Percentiles rank a stretch among this genome's conserved stretches.
These are phyloP conservation scores for Fraxinus nigra DNA, from an alignment of 305 asterid genomes.

Conservation along the genomic window DNA sequence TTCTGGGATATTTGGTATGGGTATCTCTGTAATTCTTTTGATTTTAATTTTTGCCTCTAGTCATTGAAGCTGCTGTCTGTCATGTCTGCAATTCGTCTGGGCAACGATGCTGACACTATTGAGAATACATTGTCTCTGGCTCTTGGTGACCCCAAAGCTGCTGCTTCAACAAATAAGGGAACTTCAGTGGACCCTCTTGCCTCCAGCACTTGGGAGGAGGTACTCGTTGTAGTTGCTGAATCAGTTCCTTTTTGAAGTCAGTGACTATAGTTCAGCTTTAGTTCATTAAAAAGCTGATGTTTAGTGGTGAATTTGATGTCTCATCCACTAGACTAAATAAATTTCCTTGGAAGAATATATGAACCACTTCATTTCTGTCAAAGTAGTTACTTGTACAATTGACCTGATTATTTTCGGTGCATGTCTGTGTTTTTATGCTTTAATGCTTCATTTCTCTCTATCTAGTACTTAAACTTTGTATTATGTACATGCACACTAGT, in stretches of 20 bases:
- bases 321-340: background rate
- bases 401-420: background rate
- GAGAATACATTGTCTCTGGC: conserved; percentile 80
- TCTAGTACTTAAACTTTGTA: conserved; percentile 12
- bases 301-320: background rate
- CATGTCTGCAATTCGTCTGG: conserved; percentile 93
- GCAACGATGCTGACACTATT: conserved; percentile 64
- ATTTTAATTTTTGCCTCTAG: conserved; percentile 33
- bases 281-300: background rate
- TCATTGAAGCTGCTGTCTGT: conserved; percentile 90
- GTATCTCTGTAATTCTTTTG: conserved; percentile 4
- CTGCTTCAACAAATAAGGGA: conserved; percentile 54
- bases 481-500: background rate
- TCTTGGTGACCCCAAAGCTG: conserved; percentile 62
- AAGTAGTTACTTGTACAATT: background rate
- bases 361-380: background rate
- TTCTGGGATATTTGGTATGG: conserved; percentile 15
- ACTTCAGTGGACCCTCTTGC: conserved; percentile 80
- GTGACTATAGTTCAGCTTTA: background rate
- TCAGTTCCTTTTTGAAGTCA: background rate
- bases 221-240: conserved; percentile 21
- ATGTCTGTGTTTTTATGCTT: background rate
- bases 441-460: background rate
- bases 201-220: conserved; percentile 98
- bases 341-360: background rate